Conservation (phyloP, 2,329 filamentous ascomycete species). For the Fusarium sacchari region DNA sequence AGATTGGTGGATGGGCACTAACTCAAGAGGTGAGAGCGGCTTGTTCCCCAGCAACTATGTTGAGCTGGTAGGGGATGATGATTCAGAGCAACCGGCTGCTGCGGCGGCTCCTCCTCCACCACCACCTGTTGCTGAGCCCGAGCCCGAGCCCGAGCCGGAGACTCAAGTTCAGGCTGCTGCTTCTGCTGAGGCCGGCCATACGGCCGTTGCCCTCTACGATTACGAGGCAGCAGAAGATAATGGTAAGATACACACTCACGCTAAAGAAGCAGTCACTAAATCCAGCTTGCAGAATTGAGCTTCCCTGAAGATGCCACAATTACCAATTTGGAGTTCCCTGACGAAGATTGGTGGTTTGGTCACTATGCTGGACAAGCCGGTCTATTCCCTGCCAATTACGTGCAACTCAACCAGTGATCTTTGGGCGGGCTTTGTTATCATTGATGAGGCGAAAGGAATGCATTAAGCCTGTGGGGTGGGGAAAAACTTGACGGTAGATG, state of each 20-base stretch:
- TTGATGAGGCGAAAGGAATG: conserved; percentile 5
- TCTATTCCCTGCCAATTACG: conserved; percentile 83
- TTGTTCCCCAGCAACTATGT: conserved; percentile 99
- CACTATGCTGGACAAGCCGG: conserved; percentile 82
- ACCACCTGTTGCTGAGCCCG: conserved; percentile 46
- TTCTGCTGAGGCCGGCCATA: conserved; percentile 62
- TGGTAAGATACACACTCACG: conserved; percentile 55
- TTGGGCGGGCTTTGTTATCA: background rate
- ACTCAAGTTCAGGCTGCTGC: conserved; percentile 52
- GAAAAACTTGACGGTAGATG: conserved; percentile 37
- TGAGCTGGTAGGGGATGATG: conserved; percentile 79
- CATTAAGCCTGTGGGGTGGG: conserved; percentile 4
- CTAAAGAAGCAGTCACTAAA: conserved; percentile 10
- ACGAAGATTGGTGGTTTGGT: conserved; percentile 99
- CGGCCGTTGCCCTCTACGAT: conserved; percentile 89
- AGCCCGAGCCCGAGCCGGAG: conserved; percentile 47
- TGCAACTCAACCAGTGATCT: conserved; percentile 60
- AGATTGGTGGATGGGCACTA: conserved; percentile 99
- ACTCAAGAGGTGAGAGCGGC: conserved; percentile 82
- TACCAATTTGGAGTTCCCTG: conserved; percentile 88
- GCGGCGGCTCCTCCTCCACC: conserved; percentile 42
- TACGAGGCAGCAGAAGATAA: conserved; percentile 99
- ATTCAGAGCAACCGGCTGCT: conserved; percentile 51
- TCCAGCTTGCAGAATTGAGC: conserved; percentile 65
- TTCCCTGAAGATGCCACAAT: conserved; percentile 92